These are phyloP conservation scores for Oryza meridionalis DNA, from an alignment of 176 grass and related monocot species.

Conservation along the genomic window DNA sequence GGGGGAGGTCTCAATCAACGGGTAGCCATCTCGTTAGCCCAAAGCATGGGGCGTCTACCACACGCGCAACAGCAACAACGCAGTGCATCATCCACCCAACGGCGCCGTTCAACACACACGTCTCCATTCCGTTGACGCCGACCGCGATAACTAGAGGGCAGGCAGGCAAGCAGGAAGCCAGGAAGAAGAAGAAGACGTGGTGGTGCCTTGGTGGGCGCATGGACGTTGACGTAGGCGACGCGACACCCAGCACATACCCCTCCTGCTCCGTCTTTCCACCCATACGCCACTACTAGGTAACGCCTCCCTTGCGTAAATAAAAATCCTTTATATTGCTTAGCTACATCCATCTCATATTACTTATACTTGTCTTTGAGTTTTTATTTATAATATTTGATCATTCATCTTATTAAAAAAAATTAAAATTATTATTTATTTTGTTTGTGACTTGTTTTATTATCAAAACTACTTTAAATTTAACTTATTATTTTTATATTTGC, in stretches of 20 bases:
- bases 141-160: background rate
- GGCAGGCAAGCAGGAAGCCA: background rate
- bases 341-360: too few relatives aligned
- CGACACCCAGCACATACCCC: background rate
- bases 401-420: too few relatives aligned
- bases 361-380: too few relatives aligned
- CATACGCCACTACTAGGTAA: background rate
- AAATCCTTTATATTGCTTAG: background rate
- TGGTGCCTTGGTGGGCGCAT: background rate
- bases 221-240: conserved; percentile 38
- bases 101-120: background rate
- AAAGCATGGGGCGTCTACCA: conserved; percentile 31
- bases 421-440: too few relatives aligned
- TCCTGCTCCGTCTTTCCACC: too few relatives aligned
- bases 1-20: conserved; percentile 9
- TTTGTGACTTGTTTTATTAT: too few relatives aligned
- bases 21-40: conserved; percentile 22
- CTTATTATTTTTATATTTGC: too few relatives aligned
- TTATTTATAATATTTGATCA: too few relatives aligned
- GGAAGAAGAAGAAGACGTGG: too few relatives aligned
- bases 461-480: too few relatives aligned
- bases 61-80: background rate
- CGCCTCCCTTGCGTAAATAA: conserved; percentile 12
- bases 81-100: background rate
- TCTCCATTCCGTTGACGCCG: conserved; percentile 8